Evolutionary conservation across 1,284 basidiomycete species (phyloP).

Genomic region (Moesziomyces antarcticus): DNA sequence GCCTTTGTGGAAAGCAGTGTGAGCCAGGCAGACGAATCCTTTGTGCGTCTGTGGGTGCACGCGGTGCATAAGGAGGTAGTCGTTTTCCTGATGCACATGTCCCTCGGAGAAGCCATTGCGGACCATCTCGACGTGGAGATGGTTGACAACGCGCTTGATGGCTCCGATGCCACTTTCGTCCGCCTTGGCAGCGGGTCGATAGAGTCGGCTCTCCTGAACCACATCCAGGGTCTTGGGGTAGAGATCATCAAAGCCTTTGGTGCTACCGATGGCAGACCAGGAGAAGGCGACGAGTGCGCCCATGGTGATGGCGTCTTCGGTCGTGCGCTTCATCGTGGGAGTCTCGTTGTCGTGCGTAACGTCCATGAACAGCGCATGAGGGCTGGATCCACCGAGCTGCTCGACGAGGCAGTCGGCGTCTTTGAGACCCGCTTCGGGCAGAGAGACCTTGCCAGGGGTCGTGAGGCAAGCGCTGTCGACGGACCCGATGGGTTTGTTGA

Average conservation of each 20-base stretch:
- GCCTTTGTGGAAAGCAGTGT: conserved; percentile 58
- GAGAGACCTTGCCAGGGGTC: conserved; percentile 71
- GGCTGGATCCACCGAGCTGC: conserved; percentile 55
- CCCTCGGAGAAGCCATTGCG: conserved; percentile 56
- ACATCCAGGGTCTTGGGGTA: conserved; percentile 60
- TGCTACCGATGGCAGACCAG: conserved; percentile 63
- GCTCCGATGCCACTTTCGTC: conserved; percentile 54
- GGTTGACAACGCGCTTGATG: conserved; percentile 60
- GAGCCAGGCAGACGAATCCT: conserved; percentile 57
- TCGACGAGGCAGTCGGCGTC: conserved; percentile 43
- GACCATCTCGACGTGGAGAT: conserved; percentile 63
- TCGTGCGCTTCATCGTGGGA: conserved; percentile 59
- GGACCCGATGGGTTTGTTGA: conserved; percentile 63
- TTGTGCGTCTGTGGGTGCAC: conserved; percentile 62
- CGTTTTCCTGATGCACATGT: conserved; percentile 61
- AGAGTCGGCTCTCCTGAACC: conserved; percentile 55
- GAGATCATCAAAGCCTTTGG: conserved; percentile 62
- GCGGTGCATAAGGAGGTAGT: conserved; percentile 60
- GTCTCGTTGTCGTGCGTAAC: conserved; percentile 65
- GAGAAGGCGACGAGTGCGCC: conserved; percentile 62
- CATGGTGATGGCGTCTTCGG: conserved; percentile 64
- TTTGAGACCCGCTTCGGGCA: conserved; percentile 42
- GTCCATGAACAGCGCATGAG: conserved; percentile 65
- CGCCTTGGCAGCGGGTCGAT: conserved; percentile 34
- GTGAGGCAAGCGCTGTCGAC: conserved; percentile 60